Evolutionary conservation across 140 eudicot genomes (phyloP), one percentile per base, ranked within the genome.

Genomic region (Cichorium intybus): DNA sequence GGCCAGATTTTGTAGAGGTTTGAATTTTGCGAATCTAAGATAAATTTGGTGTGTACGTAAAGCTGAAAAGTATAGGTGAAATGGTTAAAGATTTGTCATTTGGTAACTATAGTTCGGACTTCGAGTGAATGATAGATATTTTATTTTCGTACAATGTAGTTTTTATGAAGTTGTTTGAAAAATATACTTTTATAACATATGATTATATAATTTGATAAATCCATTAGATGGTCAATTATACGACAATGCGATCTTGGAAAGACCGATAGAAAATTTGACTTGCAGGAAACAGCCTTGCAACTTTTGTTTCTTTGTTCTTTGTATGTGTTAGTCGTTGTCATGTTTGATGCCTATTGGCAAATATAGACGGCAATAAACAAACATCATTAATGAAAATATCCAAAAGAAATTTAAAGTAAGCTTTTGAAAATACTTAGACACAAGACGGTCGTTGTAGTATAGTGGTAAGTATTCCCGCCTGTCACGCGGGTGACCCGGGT

Each of bases 401-500:
- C n/a, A n/a, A n/a, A n/a, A n/a, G n/a, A n/a, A n/a, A n/a, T n/a
- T n/a, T n/a, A n/a, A n/a, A n/a, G n/a, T n/a, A n/a, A n/a, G n/a
- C n/a, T n/a, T n/a, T n/a, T n/a, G n/a, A n/a, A n/a, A n/a, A n/a
- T n/a, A n/a, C n/a, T n/a, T n/a, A n/a, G n/a, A n/a, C n/a, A n/a
- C n/a, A n/a, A 43, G 15, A 4, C 18, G 2, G 84, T 79, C 84
- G 84, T 79, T 74, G 81, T 79, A 79, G 81, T 74, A 79, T 79
- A 64, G 84, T 87, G 89, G 92, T 81, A 69, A 87, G 95, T 87
- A 81, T 87, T 81, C 88, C 88, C 88, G 88, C 92, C 92, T 87
- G 92, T 87, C 89, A 84, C 87, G 83, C 84, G 85, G 87, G 89
- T 75, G 85, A 86, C 87, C 89, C 93, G 93, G 93, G 89, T 86